Evolutionary conservation across 129 eudicot genomes (phyloP), one percentile per base, ranked within the genome.

Genomic region (Calendula officinalis): DNA sequence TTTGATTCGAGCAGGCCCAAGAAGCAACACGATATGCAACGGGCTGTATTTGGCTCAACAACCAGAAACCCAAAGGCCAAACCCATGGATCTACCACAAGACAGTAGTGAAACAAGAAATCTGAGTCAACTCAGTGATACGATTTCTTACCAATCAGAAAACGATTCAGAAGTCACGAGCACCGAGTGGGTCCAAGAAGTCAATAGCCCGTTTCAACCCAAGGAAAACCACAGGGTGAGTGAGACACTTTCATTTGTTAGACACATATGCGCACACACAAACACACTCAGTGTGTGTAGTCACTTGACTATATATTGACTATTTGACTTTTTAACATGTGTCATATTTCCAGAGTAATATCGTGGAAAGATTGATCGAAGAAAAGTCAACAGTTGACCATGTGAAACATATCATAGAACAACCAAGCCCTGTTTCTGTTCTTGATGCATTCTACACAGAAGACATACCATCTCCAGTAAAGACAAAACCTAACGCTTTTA

Each of bases 401-500:
- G 69, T 60, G 50, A 77, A 69, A 59, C 57, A 75, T 11, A 68
- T 76, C 65, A 22, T 52, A 50, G 99, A 92, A 78, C 98, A 88
- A 66, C 98, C 96, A 3, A 92, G 98, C 58, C 98, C 98, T 41
- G 84, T 92, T 66, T 92, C 98, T 37, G 95, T 92, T 63, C 96
- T 92, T 52, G 91, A 92, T 60, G 86, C 78, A 40, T 92, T 92
- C 69, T 88, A 83, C 66, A 69, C 75, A 27, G 98, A 92, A 72
- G 96, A 85, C 27, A 72, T 80, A 43, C 95, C 89, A 13, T 92
- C 99, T 77, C 99, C 99, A 15, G 86, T 92, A 36, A 85, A 77
- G 84, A 92, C 85, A 82, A 85, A 60, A 75, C 43, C 81, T 43
- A 85, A 73, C 64, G 76, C 82, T 56, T 88, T 85, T 65, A 74